A percentile compares a stretch with the other conserved stretches of the same genome.
phyloP scores from a whole-genome alignment of 306 rosid genomes.

The Pterocarpus santalinus region DNA sequence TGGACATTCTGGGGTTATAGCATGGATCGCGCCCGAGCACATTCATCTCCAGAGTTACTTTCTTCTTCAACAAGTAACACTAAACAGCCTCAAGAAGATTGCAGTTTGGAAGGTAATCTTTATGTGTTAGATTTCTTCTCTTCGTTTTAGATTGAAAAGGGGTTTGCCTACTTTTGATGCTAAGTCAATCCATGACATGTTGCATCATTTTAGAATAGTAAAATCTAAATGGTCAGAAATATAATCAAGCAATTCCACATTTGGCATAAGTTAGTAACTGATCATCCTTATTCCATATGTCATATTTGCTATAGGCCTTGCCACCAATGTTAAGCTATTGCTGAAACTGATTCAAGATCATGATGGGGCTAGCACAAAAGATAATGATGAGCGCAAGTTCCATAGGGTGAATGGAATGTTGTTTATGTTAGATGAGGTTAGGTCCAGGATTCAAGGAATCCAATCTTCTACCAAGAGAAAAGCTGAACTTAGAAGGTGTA shows the following conservation, averaged over 20 bases:
- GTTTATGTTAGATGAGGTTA: slow-evolving; percentile 72
- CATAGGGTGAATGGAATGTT: slow-evolving; percentile 90
- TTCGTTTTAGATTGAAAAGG: slow-evolving; percentile 23
- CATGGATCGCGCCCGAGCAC: slow-evolving; percentile 60
- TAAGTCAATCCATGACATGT: slow-evolving; percentile 13
- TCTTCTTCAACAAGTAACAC: slow-evolving; percentile 53
- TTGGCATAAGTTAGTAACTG: slow-evolving; percentile 7
- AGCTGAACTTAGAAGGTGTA: slow-evolving; percentile 82
- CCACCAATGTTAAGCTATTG: slow-evolving; percentile 71
- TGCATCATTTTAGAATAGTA: slow-evolving; percentile 13
- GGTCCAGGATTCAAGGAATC: slow-evolving; percentile 67
- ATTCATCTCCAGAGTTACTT: slow-evolving; percentile 64
- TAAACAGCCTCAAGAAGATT: slow-evolving; percentile 52
- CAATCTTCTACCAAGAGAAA: slow-evolving; percentile 56
- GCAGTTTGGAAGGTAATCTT: slow-evolving; percentile 70
- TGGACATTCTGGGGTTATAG: slow-evolving; percentile 38
- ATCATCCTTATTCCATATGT: slow-evolving; percentile 8
- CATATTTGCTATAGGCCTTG: slow-evolving; percentile 59
- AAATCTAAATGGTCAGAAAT: neutral
- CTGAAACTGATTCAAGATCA: slow-evolving; percentile 83
- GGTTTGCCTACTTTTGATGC: slow-evolving; percentile 2
- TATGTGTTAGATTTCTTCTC: neutral
- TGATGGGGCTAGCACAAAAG: slow-evolving; percentile 65
- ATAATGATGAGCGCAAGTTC: slow-evolving; percentile 61
- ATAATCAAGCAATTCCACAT: slow-evolving; percentile 6